Evolutionary conservation across 768 basidiomycete species (phyloP), one percentile per base, ranked within the genome.

Genomic region (Leccinum subgranulosum): DNA sequence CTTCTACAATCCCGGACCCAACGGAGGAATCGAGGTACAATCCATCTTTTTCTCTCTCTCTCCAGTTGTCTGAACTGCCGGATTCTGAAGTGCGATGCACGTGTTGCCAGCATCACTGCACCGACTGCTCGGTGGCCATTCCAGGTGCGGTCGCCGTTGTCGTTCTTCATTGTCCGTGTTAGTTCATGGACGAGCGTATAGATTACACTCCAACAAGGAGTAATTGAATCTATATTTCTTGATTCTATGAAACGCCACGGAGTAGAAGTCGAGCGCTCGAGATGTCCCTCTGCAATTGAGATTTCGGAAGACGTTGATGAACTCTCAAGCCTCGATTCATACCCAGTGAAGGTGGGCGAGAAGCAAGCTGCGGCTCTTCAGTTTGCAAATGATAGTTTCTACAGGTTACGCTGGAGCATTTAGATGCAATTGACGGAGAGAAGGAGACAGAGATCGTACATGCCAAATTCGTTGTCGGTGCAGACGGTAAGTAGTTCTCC

Each of bases 111-210:
- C 64, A 78, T 90, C 25, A 81, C 79, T 6, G 83, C 84, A 1
- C 75, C 82, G 3, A 79, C 79, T 23, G 87, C 87, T 2, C 79
- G 87, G 19, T 91, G 81, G 70, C 87, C 87, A 11, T 90, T 87
- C 58, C 86, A 87, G 75, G 88, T 84, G 57, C 54, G 59, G 27
- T 46, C n/a, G 28, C 34, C 17, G 5, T 48, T 29, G 17, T 17
- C 41, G 9, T 19, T 12, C 9, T 19, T n/a, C 14, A 36, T 33
- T 49, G 21, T 19, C 47, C 10, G n/a, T 36, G 36, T 50, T 51
- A 12, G 49, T 28, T 43, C 31, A 33, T 43, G 11, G 19, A 28
- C 10, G 6, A 17, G 14, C 15, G 4, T 53, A 21, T 50, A 78
- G 70, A 61, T 74, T 8, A 72, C 72, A 0, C 70, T 80, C 12